A percentile compares a stretch with the other conserved stretches of the same genome.
phyloP scores from a whole-genome alignment of 2,329 filamentous ascomycete species.

The Diaporthe helianthi region DNA sequence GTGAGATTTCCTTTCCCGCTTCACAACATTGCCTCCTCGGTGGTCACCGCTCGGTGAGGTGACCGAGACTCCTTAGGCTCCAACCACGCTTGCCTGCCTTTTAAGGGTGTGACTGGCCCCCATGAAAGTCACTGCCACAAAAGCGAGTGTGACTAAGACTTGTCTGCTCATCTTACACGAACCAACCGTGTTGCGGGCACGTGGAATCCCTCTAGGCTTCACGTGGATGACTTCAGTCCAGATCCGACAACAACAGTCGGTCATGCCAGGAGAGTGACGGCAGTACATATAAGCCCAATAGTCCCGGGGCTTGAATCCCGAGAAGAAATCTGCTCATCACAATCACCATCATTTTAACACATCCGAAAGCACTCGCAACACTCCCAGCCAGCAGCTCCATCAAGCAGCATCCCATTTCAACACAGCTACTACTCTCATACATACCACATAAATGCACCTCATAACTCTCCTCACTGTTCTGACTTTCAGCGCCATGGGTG shows the following conservation, averaged over 20 bases:
- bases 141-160: background rate
- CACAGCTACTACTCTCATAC: background rate
- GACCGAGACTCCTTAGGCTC: background rate
- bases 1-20: background rate
- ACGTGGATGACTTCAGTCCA: background rate
- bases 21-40: background rate
- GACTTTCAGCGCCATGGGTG: constrained; percentile 17
- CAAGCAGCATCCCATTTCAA: background rate
- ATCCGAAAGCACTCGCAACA: background rate
- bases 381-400: too few species aligned
- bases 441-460: background rate
- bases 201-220: background rate
- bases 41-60: background rate
- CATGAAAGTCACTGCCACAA: background rate
- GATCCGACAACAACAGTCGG: background rate
- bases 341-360: background rate
- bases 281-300: background rate
- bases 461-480: constrained; percentile 1
- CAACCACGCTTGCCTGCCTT: constrained; percentile 11
- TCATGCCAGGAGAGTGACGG: background rate
- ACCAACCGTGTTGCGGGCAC: background rate
- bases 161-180: background rate
- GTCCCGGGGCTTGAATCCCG: background rate
- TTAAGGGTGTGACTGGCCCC: constrained; percentile 20
- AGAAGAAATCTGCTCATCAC: background rate